phyloP scores from a whole-genome alignment of 306 rosid species.

The Ochetophila trinervis region DNA sequence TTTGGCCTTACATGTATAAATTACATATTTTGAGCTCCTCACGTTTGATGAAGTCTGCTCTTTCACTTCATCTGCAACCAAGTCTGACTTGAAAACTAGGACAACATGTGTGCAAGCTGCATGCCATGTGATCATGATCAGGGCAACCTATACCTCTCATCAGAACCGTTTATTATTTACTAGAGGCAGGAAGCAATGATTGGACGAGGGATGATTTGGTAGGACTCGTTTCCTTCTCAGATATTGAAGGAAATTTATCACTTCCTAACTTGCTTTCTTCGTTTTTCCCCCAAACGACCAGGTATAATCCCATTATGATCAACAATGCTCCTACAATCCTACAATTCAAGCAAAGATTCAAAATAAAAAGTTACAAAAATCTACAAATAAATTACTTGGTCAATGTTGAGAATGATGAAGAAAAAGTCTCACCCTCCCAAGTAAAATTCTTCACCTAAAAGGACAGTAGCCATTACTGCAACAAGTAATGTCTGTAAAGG shows the following conservation, averaged over 20 bases:
- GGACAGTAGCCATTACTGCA: constrained; percentile 46
- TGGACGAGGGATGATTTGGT: constrained; percentile 30
- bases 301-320: constrained; percentile 45
- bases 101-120: not conserved
- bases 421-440: constrained; percentile 54
- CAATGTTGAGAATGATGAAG: not conserved
- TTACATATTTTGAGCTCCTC: not conserved
- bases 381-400: not conserved
- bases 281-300: constrained; percentile 63
- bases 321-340: constrained; percentile 54
- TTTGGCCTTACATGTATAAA: not conserved
- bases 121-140: not conserved
- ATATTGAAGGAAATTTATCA: constrained; percentile 15
- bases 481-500: constrained; percentile 62
- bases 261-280: constrained; percentile 38
- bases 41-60: not conserved
- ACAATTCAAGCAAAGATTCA: too few species aligned
- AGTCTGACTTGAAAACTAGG: not conserved
- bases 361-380: constrained; percentile 9
- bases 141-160: not conserved
- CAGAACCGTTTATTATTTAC: not conserved
- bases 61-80: constrained; percentile 7
- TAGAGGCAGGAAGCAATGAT: constrained; percentile 35
- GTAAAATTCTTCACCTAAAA: constrained; percentile 61
- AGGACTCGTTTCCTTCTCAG: constrained; percentile 22